phyloP scores from a whole-genome alignment of 768 basidiomycete genomes.

The Tricholoma flavovirens region DNA sequence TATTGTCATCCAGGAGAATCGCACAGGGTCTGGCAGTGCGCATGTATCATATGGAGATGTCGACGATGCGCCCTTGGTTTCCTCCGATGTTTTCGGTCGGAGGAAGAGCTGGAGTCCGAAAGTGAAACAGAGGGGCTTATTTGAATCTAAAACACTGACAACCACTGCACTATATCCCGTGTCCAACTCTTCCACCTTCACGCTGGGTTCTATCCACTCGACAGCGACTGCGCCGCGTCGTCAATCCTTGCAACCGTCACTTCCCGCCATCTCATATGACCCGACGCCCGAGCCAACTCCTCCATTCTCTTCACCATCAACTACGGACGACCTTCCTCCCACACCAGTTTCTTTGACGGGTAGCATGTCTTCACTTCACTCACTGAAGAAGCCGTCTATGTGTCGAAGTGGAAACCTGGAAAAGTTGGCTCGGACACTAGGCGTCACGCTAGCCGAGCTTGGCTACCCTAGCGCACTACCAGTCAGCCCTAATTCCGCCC shows the following conservation, averaged over 20 bases:
- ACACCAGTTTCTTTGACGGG: conserved; percentile 9
- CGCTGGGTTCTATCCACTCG: not conserved
- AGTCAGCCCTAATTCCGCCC: not conserved
- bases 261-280: conserved; percentile 1
- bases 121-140: not conserved
- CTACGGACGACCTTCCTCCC: conserved; percentile 6
- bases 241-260: not conserved
- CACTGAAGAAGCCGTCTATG: not conserved
- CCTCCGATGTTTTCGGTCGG: not conserved
- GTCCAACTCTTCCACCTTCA: not conserved
- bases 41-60: not conserved
- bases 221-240: not conserved
- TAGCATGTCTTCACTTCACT: conserved; percentile 4
- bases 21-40: not conserved
- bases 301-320: conserved; percentile 3
- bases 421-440: conserved; percentile 25
- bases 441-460: conserved; percentile 16
- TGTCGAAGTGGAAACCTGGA: conserved; percentile 13
- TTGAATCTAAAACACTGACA: not conserved
- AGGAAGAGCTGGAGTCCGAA: not conserved
- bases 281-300: conserved; percentile 6
- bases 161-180: not conserved
- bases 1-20: not conserved
- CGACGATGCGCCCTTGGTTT: not conserved
- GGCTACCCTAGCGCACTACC: not conserved